Conservation (phyloP, 805 yeast genomes). For the Kuraishia cidri region DNA sequence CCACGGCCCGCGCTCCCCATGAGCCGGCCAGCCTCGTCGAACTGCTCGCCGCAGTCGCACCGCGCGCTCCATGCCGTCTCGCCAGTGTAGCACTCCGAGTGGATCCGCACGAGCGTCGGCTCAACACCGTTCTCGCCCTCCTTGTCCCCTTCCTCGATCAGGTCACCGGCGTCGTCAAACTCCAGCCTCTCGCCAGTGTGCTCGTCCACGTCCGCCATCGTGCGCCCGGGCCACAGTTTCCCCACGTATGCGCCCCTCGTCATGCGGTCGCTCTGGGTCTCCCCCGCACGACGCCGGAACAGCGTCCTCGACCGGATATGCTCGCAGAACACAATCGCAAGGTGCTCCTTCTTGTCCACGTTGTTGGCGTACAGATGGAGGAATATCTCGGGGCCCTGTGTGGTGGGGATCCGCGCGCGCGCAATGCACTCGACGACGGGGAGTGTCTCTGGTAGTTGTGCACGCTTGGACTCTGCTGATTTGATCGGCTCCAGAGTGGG, state of each 20-base stretch:
- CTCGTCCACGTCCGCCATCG: constrained; percentile 55
- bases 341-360: constrained; percentile 84
- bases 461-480: constrained; percentile 17
- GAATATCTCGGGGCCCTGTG: constrained; percentile 89
- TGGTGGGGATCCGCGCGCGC: constrained; percentile 94
- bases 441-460: constrained; percentile 40
- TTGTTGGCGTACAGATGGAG: constrained; percentile 83
- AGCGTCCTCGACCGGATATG: constrained; percentile 73
- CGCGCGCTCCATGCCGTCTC: constrained; percentile 99
- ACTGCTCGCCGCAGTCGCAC: constrained; percentile 99
- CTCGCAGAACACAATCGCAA: constrained; percentile 96
- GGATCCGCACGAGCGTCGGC: constrained; percentile 75
- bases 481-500: not conserved
- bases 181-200: constrained; percentile 23
- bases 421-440: constrained; percentile 85
- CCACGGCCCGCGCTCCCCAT: constrained; percentile 89
- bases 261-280: constrained; percentile 89
- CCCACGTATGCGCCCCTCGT: constrained; percentile 98
- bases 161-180: constrained; percentile 30
- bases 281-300: constrained; percentile 52
- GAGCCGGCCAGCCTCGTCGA: constrained; percentile 92
- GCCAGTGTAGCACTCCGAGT: constrained; percentile 97
- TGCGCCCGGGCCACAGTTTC: constrained; percentile 78
- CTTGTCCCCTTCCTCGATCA: constrained; percentile 10
- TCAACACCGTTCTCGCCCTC: constrained; percentile 19